Conservation (phyloP, 225 moss, liverwort and hornwort genomes). For the Marchantia polymorpha region DNA sequence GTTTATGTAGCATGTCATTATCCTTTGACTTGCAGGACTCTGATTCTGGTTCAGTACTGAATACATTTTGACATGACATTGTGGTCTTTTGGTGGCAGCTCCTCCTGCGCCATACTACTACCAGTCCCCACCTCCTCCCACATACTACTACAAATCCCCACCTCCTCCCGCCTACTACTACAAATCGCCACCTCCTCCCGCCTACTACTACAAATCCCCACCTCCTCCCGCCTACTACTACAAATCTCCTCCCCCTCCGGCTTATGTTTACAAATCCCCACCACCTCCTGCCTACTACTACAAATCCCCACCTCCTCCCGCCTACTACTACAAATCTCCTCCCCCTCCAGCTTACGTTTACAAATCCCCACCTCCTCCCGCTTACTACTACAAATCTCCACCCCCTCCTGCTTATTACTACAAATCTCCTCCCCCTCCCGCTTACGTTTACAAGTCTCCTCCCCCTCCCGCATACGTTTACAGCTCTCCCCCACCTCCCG, state of each 20-base stretch:
- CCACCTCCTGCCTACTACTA: conserved; percentile 8
- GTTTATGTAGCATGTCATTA: too few relatives aligned
- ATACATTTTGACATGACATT: too few relatives aligned
- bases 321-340: conserved; percentile 12
- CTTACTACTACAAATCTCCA: too few relatives aligned
- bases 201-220: conserved; percentile 9
- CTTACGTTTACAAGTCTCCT: neutral
- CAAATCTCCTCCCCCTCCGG: conserved; percentile 10
- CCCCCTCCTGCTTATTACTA: neutral
- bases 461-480: conserved; percentile 7
- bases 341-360: conserved; percentile 1
- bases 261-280: neutral
- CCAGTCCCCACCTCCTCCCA: too few relatives aligned
- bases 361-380: neutral
- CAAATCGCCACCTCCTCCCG: neutral
- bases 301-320: conserved; percentile 7
- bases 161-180: neutral
- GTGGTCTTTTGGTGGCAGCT: neutral
- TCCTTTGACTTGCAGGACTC: too few relatives aligned
- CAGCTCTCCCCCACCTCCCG: conserved; percentile 1
- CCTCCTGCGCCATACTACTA: conserved; percentile 8
- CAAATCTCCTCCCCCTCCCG: conserved; percentile 5
- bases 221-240: conserved; percentile 6
- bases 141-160: too few relatives aligned
- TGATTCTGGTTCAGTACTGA: too few relatives aligned